These are phyloP conservation scores for Austropuccinia psidii DNA, from an alignment of 1,284 basidiomycete species.

Conservation along the genomic window DNA sequence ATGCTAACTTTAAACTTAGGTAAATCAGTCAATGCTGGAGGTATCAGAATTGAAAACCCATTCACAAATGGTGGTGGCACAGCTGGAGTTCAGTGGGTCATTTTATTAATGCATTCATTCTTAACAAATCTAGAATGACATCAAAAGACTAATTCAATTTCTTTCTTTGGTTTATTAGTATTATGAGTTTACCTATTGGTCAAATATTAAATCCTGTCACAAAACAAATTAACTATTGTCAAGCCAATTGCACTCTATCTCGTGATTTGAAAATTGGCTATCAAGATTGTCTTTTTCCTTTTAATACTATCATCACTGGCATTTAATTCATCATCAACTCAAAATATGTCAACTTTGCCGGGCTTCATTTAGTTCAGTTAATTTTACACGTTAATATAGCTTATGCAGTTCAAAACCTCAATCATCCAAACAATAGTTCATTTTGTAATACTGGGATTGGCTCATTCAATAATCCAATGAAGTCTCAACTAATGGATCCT, in stretches of 20 bases:
- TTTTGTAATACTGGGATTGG: conserved; percentile 41
- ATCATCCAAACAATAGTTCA: conserved; percentile 43
- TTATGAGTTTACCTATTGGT: conserved; percentile 44
- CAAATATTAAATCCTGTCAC: conserved; percentile 42
- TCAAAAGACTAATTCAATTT: neutral
- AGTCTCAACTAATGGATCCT: conserved; percentile 58
- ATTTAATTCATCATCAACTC: conserved; percentile 69
- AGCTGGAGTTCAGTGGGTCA: conserved; percentile 66
- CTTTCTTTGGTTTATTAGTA: conserved; percentile 32
- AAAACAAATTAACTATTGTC: conserved; percentile 45
- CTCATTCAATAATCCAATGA: conserved; percentile 40
- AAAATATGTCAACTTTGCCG: conserved; percentile 69
- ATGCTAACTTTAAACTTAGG: conserved; percentile 67
- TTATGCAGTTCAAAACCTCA: conserved; percentile 44
- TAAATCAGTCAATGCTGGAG: conserved; percentile 62
- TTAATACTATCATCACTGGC: conserved; percentile 60
- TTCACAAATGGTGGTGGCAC: conserved; percentile 72
- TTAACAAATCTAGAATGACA: no score
- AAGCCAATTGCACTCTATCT: conserved; percentile 46
- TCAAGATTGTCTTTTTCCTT: conserved; percentile 75
- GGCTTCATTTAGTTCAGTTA: conserved; percentile 78
- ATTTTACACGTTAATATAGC: conserved; percentile 64
- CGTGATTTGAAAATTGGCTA: conserved; percentile 60
- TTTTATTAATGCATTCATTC: neutral
- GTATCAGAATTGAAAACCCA: conserved; percentile 83